phyloP scores from a whole-genome alignment of 2,329 filamentous ascomycete species.

The Claviceps sp. region DNA sequence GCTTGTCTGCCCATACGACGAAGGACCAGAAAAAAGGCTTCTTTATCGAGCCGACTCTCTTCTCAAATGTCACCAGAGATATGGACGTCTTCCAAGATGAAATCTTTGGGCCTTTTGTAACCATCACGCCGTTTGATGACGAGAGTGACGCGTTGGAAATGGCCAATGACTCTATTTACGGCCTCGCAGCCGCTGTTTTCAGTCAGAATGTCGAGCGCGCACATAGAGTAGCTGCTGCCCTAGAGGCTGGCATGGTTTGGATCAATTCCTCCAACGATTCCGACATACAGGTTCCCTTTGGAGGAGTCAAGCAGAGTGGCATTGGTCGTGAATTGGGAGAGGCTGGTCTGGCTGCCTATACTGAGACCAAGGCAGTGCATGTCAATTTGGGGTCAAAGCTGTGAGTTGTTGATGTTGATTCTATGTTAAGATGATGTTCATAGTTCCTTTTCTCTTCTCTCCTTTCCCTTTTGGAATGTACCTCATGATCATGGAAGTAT shows the following conservation, averaged over 20 bases:
- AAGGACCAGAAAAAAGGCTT: conserved; percentile 27
- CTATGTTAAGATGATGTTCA: too few species aligned
- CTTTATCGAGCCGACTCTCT: conserved; percentile 33
- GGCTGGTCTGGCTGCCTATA: conserved; percentile 29
- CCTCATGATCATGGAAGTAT: too few species aligned
- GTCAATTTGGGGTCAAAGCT: conserved; percentile 19
- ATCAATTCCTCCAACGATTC: conserved; percentile 35
- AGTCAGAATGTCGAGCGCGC: conserved; percentile 40
- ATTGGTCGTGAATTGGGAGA: conserved; percentile 32
- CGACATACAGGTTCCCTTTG: conserved; percentile 30
- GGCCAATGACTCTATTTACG: conserved; percentile 43
- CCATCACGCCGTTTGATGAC: conserved; percentile 27
- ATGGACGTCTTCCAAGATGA: conserved; percentile 34
- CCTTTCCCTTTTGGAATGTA: neutral
- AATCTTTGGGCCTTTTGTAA: conserved; percentile 32
- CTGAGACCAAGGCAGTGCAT: conserved; percentile 26
- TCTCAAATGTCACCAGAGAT: conserved; percentile 25
- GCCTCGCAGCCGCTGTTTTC: conserved; percentile 48
- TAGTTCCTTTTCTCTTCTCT: neutral
- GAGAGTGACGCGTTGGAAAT: conserved; percentile 28
- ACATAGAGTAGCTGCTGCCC: conserved; percentile 36
- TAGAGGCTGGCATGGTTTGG: conserved; percentile 48
- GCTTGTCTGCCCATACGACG: conserved; percentile 30
- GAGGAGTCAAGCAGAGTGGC: conserved; percentile 35
- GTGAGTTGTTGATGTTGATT: conserved; percentile 7